Evolutionary conservation across 2,329 filamentous ascomycete genomes (phyloP), one percentile per base, ranked within the genome.

Genomic region (Fusarium sp.): DNA sequence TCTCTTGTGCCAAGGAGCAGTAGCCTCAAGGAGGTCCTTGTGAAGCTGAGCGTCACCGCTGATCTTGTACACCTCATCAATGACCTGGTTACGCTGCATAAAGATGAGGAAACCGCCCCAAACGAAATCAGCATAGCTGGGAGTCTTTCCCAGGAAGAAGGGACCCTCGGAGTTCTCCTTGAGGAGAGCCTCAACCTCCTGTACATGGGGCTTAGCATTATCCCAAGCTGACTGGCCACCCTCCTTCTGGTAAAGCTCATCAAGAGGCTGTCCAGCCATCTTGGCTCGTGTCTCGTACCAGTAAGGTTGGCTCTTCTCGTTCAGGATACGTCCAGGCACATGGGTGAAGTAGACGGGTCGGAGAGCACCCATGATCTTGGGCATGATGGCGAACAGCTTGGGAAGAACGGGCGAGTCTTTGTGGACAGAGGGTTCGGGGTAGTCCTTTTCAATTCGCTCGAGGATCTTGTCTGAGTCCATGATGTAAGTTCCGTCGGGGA

Each of bases 401-500:
- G 77, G 45, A 2, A 85, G 80, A 41, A 84, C 78, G 0, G 85
- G 84, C 0, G 86, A 84, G 70, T 90, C 85, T 4, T 92, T 80
- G 66, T 86, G 84, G 3, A 92, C 76, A 0, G 86, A 81, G 0
- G 90, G 90, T 24, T 82, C 78, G 0, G 91, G 90, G 68, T 91
- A 82, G 1, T 80, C 79, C 56, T 83, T 79, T 74, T 93, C 90
- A 34, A 94, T 82, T 20, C 82, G 82, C 16, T 79, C 70, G 16
- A 86, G 88, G 67, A 94, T 93, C 45, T 80, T 79, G 66, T 80
- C 81, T 3, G 88, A 91, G 75, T 93, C 90, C 86, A 90, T 91
- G 11, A 91, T 70, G 73, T 87, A 90, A 2, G 76, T 85, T 20
- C 87, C 88, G 49, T 89, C 84, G 0, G 85, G 82, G 47, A 90